These are phyloP conservation scores for Pythium pyrilobum DNA, from an alignment of 352 stramenopile species.

Conservation along the genomic window DNA sequence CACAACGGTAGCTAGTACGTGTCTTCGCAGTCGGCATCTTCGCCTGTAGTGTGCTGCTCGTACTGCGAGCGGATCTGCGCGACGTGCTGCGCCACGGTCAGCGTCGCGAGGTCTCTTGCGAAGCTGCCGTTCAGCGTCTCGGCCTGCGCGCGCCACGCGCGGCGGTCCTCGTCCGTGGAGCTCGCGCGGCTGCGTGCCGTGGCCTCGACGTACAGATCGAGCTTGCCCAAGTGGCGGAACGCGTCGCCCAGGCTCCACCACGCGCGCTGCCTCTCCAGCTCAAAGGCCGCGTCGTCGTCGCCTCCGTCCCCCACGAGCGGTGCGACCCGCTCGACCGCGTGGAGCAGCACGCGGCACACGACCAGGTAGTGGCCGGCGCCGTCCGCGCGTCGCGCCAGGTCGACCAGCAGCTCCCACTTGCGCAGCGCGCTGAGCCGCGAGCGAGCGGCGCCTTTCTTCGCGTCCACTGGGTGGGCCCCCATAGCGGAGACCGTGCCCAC, in stretches of 20 bases:
- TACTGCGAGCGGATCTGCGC: constrained; percentile 23
- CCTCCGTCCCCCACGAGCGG: not conserved
- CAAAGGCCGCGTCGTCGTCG: not conserved
- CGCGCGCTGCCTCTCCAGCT: constrained; percentile 15
- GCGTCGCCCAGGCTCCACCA: constrained; percentile 60
- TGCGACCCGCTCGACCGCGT: constrained; percentile 31
- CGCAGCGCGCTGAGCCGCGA: not conserved
- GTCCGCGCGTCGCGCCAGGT: constrained; percentile 38
- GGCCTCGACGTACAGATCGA: constrained; percentile 49
- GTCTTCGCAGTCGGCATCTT: no score
- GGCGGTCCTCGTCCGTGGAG: not conserved
- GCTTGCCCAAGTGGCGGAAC: constrained; percentile 50
- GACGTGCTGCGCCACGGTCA: constrained; percentile 22
- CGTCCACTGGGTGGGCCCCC: not conserved
- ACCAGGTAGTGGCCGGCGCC: constrained; percentile 54
- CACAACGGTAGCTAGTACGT: no score
- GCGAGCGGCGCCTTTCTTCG: not conserved
- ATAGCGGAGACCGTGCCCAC: not conserved
- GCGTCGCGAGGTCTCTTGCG: constrained; percentile 17
- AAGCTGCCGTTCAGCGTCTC: constrained; percentile 21
- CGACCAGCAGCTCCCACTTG: constrained; percentile 51
- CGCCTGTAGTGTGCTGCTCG: not conserved
- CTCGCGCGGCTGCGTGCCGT: constrained; percentile 18
- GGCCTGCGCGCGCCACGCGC: constrained; percentile 17
- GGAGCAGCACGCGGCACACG: constrained; percentile 32